Percentiles rank a stretch among this genome's conserved stretches.
Evolutionary conservation across 495 filamentous ascomycete genomes (phyloP).

Genomic region (Tuber indicum): DNA sequence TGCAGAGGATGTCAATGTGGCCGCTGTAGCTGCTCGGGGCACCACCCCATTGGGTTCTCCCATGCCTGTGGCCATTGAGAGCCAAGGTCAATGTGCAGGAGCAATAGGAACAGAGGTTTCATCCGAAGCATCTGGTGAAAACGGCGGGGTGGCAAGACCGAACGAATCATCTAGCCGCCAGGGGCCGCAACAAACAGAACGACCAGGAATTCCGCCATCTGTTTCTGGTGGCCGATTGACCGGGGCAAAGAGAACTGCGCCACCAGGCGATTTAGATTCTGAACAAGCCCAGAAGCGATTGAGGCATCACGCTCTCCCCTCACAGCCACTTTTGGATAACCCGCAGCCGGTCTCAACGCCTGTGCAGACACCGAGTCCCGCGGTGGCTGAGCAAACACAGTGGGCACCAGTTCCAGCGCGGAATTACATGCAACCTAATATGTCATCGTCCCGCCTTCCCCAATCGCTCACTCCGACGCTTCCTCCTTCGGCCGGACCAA

Average conservation of each 20-base stretch:
- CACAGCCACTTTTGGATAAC: background rate
- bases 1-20: slow-evolving; percentile 20
- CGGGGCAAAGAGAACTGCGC: background rate
- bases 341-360: background rate
- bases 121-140: slow-evolving; percentile 15
- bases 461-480: slow-evolving; percentile 14
- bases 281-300: background rate
- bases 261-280: background rate
- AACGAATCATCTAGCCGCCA: background rate
- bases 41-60: slow-evolving; percentile 27
- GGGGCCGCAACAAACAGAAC: slow-evolving; percentile 2
- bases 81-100: slow-evolving; percentile 14
- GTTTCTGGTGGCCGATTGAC: background rate
- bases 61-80: slow-evolving; percentile 12
- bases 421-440: slow-evolving; percentile 17
- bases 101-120: slow-evolving; percentile 27
- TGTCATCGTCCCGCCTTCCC: slow-evolving; percentile 13
- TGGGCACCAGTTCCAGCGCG: background rate
- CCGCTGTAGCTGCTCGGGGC: slow-evolving; percentile 14
- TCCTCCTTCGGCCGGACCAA: slow-evolving; percentile 13
- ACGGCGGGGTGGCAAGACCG: background rate
- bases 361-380: background rate
- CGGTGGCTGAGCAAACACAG: background rate
- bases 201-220: background rate
- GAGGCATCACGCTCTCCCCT: background rate